Evolutionary conservation across 352 stramenopile genomes (phyloP).

Genomic region (Achlya hypogyna): DNA sequence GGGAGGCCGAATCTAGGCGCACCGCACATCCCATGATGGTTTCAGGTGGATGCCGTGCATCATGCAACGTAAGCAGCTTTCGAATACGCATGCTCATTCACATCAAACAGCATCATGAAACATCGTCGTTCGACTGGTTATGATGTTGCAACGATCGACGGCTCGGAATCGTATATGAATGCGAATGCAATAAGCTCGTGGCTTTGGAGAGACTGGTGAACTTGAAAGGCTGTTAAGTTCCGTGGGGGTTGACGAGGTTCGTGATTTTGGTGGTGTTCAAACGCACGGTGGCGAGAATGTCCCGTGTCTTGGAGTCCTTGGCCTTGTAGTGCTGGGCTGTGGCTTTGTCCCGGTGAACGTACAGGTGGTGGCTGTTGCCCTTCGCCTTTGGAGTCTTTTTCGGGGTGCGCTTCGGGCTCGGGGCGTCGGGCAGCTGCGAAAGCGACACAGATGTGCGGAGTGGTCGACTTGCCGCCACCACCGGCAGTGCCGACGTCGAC

Average conservation of each 20-base stretch:
- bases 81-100: too few relatives aligned
- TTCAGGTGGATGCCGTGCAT: too few relatives aligned
- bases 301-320: constrained; percentile 42
- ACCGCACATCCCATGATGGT: too few relatives aligned
- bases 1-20: too few relatives aligned
- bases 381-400: neutral
- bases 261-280: constrained; percentile 70
- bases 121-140: too few relatives aligned
- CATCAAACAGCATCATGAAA: too few relatives aligned
- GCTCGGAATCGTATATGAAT: too few relatives aligned
- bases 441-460: neutral
- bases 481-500: neutral
- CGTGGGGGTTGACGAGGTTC: constrained; percentile 39
- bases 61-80: too few relatives aligned
- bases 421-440: neutral
- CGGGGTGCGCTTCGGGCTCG: constrained; percentile 24
- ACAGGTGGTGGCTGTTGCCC: neutral
- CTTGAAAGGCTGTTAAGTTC: neutral
- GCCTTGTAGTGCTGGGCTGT: constrained; percentile 33
- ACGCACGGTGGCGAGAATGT: constrained; percentile 47
- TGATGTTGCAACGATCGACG: too few relatives aligned
- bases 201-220: too few relatives aligned
- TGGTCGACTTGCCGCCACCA: neutral
- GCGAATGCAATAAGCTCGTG: too few relatives aligned
- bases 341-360: neutral